Percentiles rank a stretch among this genome's conserved stretches.
Conservation (phyloP, 2,329 filamentous ascomycete species). For the Pyrenochaeta sp. region DNA sequence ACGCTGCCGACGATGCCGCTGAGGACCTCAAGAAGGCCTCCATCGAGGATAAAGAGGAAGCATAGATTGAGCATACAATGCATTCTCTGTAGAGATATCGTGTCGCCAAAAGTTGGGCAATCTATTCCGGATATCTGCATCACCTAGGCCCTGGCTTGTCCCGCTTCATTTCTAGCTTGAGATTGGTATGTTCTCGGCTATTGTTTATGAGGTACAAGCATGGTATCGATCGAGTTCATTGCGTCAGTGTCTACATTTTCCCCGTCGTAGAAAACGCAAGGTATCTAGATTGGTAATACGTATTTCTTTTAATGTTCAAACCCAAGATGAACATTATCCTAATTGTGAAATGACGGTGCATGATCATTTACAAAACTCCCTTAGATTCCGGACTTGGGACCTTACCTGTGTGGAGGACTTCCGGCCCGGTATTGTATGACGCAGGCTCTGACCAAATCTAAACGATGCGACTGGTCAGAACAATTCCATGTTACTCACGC, state of each 20-base stretch:
- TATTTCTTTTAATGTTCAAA: neutral
- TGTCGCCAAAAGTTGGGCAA: conserved; percentile 22
- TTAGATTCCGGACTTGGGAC: neutral
- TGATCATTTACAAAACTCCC: neutral
- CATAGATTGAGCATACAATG: conserved; percentile 25
- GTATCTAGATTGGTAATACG: conserved; percentile 31
- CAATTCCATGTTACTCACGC: conserved; percentile 2
- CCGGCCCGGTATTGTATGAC: conserved; percentile 11
- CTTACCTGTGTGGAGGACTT: neutral
- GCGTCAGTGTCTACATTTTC: conserved; percentile 20
- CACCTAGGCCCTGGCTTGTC: conserved; percentile 25
- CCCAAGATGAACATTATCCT: neutral
- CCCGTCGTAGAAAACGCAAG: conserved; percentile 23
- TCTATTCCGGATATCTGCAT: conserved; percentile 25
- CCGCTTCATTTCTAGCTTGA: conserved; percentile 26
- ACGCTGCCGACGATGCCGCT: conserved; percentile 65
- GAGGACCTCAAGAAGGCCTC: conserved; percentile 68
- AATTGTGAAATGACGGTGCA: neutral
- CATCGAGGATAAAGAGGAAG: conserved; percentile 61
- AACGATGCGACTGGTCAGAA: conserved; percentile 5
- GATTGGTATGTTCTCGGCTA: conserved; percentile 19
- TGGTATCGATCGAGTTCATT: conserved; percentile 27
- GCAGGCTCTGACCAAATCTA: conserved; percentile 11
- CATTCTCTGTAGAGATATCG: conserved; percentile 10
- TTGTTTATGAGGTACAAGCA: conserved; percentile 28